These are phyloP conservation scores for Eruca vesicaria DNA, from an alignment of 441 rosid species.

Conservation along the genomic window DNA sequence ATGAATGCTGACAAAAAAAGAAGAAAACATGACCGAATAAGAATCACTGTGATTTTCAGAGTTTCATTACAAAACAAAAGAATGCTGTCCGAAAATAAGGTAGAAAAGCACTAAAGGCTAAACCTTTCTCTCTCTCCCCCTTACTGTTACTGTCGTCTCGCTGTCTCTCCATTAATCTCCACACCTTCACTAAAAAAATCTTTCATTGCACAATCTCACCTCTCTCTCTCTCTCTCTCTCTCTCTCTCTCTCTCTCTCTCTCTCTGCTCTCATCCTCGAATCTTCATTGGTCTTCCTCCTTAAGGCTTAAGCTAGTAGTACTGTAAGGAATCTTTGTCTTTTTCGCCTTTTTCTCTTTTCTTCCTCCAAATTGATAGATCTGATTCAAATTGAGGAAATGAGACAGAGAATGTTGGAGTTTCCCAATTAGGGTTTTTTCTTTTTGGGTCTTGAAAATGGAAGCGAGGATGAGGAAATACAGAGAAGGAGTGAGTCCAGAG, in stretches of 20 bases:
- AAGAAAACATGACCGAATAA: constrained; percentile 21
- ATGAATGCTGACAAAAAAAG: not conserved
- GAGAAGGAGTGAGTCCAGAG: constrained; percentile 83
- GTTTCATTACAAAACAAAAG: constrained; percentile 25
- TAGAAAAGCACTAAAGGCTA: constrained; percentile 1
- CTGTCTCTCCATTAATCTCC: constrained; percentile 32
- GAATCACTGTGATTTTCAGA: constrained; percentile 10
- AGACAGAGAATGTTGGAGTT: not conserved
- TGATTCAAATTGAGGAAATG: constrained; percentile 19
- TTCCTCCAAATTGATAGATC: constrained; percentile 18
- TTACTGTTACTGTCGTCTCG: constrained; percentile 35
- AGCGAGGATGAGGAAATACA: constrained; percentile 67
- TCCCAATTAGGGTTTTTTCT: constrained; percentile 25
- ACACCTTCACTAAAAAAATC: not conserved
- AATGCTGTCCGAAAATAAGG: constrained; percentile 23
- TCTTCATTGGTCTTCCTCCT: constrained; percentile 9
- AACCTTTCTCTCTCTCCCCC: not conserved
- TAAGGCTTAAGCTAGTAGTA: constrained; percentile 4
- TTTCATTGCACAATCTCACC: constrained; percentile 12
- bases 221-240: constrained; percentile 17
- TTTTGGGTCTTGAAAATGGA: constrained; percentile 39
- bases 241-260: constrained; percentile 10
- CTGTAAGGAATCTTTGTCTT: constrained; percentile 1
- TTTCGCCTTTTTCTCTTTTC: not conserved
- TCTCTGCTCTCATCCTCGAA: constrained; percentile 4